Conservation (phyloP, 73 alveolate genomes). For the Durusdinium trenchii region DNA sequence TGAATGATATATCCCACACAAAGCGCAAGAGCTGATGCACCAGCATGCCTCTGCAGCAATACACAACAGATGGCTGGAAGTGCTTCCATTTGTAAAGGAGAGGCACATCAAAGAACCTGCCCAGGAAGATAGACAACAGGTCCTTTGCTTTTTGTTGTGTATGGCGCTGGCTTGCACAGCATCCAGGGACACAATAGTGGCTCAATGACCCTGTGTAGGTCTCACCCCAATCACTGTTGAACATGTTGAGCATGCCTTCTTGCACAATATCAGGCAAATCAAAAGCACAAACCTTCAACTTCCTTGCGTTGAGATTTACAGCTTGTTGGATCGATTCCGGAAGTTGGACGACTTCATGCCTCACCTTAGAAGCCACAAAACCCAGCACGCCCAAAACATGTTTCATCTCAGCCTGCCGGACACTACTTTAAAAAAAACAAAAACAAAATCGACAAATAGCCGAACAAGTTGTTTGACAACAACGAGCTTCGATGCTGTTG, state of each 20-base stretch:
- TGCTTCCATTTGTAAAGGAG: conserved; percentile 2
- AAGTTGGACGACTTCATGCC: not conserved
- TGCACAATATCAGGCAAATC: not conserved
- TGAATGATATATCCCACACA: not conserved
- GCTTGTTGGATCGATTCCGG: not conserved
- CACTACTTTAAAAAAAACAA: no score
- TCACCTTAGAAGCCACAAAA: not conserved
- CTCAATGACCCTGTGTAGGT: not conserved
- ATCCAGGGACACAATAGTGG: conserved; percentile 46
- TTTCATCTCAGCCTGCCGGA: no score
- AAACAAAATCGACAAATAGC: no score
- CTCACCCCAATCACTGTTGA: conserved; percentile 8
- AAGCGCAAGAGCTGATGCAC: not conserved
- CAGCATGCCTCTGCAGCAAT: not conserved
- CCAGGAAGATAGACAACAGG: no score
- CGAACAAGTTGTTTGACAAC: no score
- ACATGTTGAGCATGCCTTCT: not conserved
- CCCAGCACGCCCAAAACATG: no score
- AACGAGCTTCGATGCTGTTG: no score
- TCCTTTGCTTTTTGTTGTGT: no score
- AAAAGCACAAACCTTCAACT: not conserved
- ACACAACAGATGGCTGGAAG: not conserved
- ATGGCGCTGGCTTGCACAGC: no score
- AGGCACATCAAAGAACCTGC: not conserved
- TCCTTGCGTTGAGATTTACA: not conserved